Evolutionary conservation across 2,329 filamentous ascomycete genomes (phyloP), one percentile per base, ranked within the genome.

Genomic region (Claviceps spartinae): DNA sequence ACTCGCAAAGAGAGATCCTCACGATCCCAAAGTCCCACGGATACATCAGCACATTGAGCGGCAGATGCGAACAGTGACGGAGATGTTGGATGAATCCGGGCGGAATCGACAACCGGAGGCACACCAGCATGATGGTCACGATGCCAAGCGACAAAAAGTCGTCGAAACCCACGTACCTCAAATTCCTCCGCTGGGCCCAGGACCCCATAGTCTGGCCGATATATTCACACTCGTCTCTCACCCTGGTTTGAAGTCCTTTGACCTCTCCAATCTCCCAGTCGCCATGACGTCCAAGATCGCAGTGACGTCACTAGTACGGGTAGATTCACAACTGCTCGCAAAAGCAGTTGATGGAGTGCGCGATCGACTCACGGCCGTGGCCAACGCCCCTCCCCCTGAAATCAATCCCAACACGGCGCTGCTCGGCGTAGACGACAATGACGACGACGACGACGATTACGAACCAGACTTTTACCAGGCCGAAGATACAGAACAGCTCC

Each of bases 21-120:
- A 86, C 52, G 86, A 89, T 59, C 82, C 87, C 0, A 74, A 89
- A 50, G 77, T 79, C 22, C 77, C 77, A 0, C 84, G 87, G 55
- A 93, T 98, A 65, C 87, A 95, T 60, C 86, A 93, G 63, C 84
- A 95, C 62, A 73, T 95, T 18, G 88, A 95, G 60, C 81, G 88
- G 48, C 78, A 94, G 56, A 82, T 87, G 71, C 85, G 88, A 57
- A 83, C 81, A 51, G 82, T 88, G 51, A 74, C 81, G 9, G 88
- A 95, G 58, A 76, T 88, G 11, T 82, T 93, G 51, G 88, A 95
- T 52, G 88, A 94, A 50, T 74, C 78, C 49, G 81, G 73, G 49
- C 82, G 86, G 53, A 98, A 98, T 67, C 81, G 93, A 54, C 79
- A 81, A 4, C 75, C 83, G 41, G 81, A 83, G 4, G 76, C 72